A percentile compares a stretch with the other conserved stretches of the same genome.
Conservation (phyloP, 176 grass and related monocot genomes). For the Ensete glaucum region DNA sequence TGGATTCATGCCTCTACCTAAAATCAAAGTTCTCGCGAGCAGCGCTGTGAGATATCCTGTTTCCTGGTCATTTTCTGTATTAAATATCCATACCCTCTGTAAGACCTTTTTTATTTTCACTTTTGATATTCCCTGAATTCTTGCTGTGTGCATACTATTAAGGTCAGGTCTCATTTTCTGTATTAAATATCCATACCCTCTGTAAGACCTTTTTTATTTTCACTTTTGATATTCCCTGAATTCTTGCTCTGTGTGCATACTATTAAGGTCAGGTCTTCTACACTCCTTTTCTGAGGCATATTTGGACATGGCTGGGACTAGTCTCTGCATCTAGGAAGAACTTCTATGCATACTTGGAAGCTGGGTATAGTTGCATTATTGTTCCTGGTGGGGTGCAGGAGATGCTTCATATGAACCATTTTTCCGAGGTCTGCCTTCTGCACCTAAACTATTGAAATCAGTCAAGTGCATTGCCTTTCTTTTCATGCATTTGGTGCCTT, state of each 20-base stretch:
- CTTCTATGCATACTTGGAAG: conserved; percentile 53
- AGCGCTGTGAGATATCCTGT: conserved; percentile 48
- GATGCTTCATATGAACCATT: conserved; percentile 86
- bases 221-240: background rate
- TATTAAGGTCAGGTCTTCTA: conserved; percentile 68
- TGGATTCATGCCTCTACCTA: conserved; percentile 74
- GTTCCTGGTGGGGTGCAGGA: conserved; percentile 93
- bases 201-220: background rate
- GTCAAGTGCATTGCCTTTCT: background rate
- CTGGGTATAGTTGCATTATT: conserved; percentile 62
- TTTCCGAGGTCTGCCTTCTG: conserved; percentile 49
- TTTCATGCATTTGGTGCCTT: background rate
- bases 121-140: background rate
- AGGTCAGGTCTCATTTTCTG: conserved; percentile 80
- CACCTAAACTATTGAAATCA: background rate
- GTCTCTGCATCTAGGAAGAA: conserved; percentile 64
- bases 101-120: background rate
- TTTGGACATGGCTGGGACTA: conserved; percentile 88
- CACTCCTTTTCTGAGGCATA: conserved; percentile 86
- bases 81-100: background rate
- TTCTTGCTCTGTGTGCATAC: background rate
- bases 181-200: background rate
- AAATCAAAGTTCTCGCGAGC: conserved; percentile 69
- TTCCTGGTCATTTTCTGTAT: background rate
- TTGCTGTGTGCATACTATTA: background rate